Evolutionary conservation across 1,284 basidiomycete species (phyloP), one percentile per base, ranked within the genome.

Genomic region (Termitomyces sp.): DNA sequence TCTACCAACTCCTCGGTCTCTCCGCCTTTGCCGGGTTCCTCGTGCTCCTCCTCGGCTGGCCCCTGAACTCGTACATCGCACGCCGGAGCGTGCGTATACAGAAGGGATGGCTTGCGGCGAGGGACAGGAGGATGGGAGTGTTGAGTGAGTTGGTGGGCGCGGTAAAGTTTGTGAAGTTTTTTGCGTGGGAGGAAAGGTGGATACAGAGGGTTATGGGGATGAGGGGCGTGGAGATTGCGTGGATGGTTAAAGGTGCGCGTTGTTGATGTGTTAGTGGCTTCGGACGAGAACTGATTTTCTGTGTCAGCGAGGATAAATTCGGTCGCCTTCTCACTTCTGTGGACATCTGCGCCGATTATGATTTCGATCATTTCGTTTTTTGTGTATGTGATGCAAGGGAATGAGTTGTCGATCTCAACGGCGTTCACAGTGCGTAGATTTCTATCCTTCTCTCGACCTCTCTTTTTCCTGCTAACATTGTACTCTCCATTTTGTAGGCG

Each of bases 121-220:
- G 90, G 8, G 94, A 98, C 65, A 86, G 85, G 65, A 81, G 94
- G 1, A 94, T 97, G 83, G 80, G 78, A 0, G 86, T 92, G 15
- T 70, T 97, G 62, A 94, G 88, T 56, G 94, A 98, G 69, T 75
- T 98, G 15, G 88, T 95, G 52, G 75, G 82, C 33, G 84, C 86
- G 3, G 83, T 90, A 59, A 90, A 90, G 64, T 91, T 93, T 65
- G 88, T 94, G 74, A 94, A 94, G 64, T 90, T 92, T 71, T 91
- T 91, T 58, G 88, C 88, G 3, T 91, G 89, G 89, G 88, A 91
- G 63, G 80, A 83, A 34, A 74, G 79, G 12, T 92, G 88, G 89
- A 85, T 90, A 47, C 67, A 78, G 19, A 75, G 81, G 1, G 76
- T 74, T 0, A 68, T 88, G 62, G 79, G 81, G 28, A 79, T 81